A percentile compares a stretch with the other conserved stretches of the same genome.
Conservation (phyloP, 768 basidiomycete species). For the Boletus tomentosulus region DNA sequence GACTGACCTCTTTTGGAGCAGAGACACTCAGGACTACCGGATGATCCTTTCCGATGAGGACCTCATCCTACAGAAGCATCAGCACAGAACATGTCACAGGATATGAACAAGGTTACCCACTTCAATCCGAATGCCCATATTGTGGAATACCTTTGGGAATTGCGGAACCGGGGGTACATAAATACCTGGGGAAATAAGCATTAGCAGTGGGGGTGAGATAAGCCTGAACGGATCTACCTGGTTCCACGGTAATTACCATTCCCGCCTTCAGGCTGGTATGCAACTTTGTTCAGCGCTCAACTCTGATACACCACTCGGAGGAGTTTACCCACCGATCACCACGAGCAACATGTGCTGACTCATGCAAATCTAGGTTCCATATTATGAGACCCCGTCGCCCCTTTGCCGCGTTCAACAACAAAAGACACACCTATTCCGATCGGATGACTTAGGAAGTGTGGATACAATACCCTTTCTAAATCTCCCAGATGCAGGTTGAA, state of each 20-base stretch:
- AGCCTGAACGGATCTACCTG: constrained; percentile 43
- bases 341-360: constrained; percentile 63
- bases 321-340: constrained; percentile 41
- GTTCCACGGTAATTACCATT: constrained; percentile 92
- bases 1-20: constrained; percentile 79
- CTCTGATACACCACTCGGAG: background rate
- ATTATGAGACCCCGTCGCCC: constrained; percentile 8
- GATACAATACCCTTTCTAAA: constrained; percentile 74
- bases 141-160: constrained; percentile 87
- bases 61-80: constrained; percentile 52
- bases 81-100: background rate
- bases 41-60: constrained; percentile 60
- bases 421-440: constrained; percentile 73
- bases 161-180: constrained; percentile 79
- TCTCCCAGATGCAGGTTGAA: constrained; percentile 45
- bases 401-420: background rate
- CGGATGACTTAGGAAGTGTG: constrained; percentile 89
- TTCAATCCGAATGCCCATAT: constrained; percentile 91
- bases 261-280: constrained; percentile 62
- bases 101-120: constrained; percentile 30
- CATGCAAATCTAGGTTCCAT: constrained; percentile 71
- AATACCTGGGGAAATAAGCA: constrained; percentile 46
- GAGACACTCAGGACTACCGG: constrained; percentile 61
- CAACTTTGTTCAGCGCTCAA: constrained; percentile 5
- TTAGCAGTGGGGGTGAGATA: constrained; percentile 1